phyloP scores from a whole-genome alignment of 179 eudicot genomes.

The Gypsophila paniculata region DNA sequence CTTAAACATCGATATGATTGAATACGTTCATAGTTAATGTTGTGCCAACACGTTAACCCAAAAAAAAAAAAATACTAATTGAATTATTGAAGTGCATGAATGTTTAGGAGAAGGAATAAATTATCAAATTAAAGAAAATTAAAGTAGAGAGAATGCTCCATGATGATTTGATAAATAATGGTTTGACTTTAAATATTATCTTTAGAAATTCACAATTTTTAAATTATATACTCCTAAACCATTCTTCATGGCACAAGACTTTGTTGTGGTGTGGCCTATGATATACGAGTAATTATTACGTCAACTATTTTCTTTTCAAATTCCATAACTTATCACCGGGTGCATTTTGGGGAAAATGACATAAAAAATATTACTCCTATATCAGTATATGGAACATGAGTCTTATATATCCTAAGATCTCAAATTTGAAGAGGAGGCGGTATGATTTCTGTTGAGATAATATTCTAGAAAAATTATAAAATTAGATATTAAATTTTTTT shows the following conservation, averaged over 20 bases:
- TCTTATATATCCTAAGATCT: no score
- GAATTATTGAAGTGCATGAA: constrained; percentile 15
- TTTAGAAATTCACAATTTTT: not conserved
- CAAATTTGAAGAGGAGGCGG: no score
- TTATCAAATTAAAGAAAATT: not conserved
- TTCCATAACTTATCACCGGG: no score
- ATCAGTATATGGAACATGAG: no score
- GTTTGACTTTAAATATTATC: constrained; percentile 26
- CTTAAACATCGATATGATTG: not conserved
- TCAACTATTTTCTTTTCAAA: not conserved
- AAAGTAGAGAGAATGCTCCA: not conserved
- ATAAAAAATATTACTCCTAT: no score
- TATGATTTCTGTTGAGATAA: no score
- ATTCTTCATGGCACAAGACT: not conserved
- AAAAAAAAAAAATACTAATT: not conserved
- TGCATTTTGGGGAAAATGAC: no score
- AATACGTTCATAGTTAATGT: constrained; percentile 13
- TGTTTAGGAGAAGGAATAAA: constrained; percentile 14
- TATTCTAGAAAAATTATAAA: no score
- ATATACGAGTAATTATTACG: constrained; percentile 1
- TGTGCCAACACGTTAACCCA: constrained; percentile 37
- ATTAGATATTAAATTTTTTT: no score
- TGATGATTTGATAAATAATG: not conserved
- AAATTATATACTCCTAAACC: not conserved
- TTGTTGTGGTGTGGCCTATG: not conserved